A percentile compares a stretch with the other conserved stretches of the same genome.
phyloP scores from a whole-genome alignment of 208 protist genomes.

The Endotrypanum monterogeii region DNA sequence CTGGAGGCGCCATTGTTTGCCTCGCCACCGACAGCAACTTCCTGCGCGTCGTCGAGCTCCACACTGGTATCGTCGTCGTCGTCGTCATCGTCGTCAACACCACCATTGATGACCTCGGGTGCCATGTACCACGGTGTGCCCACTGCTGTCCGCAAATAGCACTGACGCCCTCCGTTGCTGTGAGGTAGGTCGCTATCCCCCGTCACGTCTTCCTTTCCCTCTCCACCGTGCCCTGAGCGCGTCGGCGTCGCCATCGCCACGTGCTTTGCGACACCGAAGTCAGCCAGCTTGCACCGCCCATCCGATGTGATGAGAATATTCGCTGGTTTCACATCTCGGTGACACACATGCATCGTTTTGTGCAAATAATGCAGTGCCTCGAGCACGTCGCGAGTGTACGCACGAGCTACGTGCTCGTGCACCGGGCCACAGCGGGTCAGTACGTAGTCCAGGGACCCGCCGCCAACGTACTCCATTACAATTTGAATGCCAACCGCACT shows the following conservation, averaged over 20 bases:
- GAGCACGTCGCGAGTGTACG: slow-evolving; percentile 78
- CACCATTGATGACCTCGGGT: slow-evolving; percentile 85
- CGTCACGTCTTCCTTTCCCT: not conserved
- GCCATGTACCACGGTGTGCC: slow-evolving; percentile 94
- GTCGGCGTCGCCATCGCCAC: slow-evolving; percentile 36
- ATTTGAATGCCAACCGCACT: slow-evolving; percentile 75
- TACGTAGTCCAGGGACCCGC: slow-evolving; percentile 80
- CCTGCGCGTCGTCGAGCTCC: not conserved
- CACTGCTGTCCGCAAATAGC: slow-evolving; percentile 72
- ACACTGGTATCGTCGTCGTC: slow-evolving; percentile 20
- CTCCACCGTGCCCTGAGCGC: not conserved
- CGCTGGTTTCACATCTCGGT: slow-evolving; percentile 91
- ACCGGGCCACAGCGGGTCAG: slow-evolving; percentile 58
- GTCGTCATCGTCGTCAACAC: slow-evolving; percentile 42
- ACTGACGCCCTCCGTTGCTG: slow-evolving; percentile 5
- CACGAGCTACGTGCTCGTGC: slow-evolving; percentile 70
- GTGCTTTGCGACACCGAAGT: slow-evolving; percentile 85
- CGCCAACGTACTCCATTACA: slow-evolving; percentile 90
- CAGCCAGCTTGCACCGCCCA: slow-evolving; percentile 85
- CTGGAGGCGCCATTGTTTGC: slow-evolving; percentile 4
- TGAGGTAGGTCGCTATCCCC: not conserved
- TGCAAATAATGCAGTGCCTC: slow-evolving; percentile 86
- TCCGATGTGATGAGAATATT: slow-evolving; percentile 90
- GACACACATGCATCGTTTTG: slow-evolving; percentile 73
- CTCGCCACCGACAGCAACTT: not conserved